Base-by-base conservation (phyloP, 805 yeast species). In the Wickerhamomyces pijperi region DNA sequence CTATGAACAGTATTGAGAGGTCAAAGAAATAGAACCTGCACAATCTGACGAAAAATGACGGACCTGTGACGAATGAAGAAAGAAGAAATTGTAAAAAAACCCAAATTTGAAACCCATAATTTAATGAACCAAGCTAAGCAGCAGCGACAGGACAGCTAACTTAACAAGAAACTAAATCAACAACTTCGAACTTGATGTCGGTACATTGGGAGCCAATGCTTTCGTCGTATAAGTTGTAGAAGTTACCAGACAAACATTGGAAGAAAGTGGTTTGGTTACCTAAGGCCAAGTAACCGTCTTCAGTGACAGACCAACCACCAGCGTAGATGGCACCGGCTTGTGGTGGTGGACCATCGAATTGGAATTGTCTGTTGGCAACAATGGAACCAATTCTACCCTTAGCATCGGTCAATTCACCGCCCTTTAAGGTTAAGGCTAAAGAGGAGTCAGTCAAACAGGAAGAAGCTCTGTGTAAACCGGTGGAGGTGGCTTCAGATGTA, bases 271-370 rank as follows among this genome's bases (percentile, higher is more conserved):
- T 74, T 37, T 61, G 55, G 50, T 63, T 61, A 61, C 85, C 87
- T 45, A 80, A 60, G 28, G 84, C 84, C 53, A 80, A 70, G 65
- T 61, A 54, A 60, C 74, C 74, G 16, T 70, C 78, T 46, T 70
- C 72, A 40, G 67, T 59, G 44, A 65, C 55, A 34, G 68, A 59
- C 84, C 84, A 77, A 47, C 84, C 83, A 42, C 72, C 76, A 51
- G 84, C 82, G 58, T 72, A 74, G 56, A 76, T 70, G 43, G 82
- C 69, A 61, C 82, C 83, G 28, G 82, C 84, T 68, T 81, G 90
- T 55, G 88, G 87, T 64, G 84, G 82, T 46, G 86, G 85, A 56
- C 88, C 88, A 60, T 81, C 90, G 54, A 81, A 81, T 67, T 81
- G 90, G 74, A 81, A 81, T 67, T 81, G 90, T 67, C 82, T 70